A percentile compares a stretch with the other conserved stretches of the same genome.
These are phyloP conservation scores for Casuarina glauca DNA, from an alignment of 306 rosid species.

Conservation along the genomic window DNA sequence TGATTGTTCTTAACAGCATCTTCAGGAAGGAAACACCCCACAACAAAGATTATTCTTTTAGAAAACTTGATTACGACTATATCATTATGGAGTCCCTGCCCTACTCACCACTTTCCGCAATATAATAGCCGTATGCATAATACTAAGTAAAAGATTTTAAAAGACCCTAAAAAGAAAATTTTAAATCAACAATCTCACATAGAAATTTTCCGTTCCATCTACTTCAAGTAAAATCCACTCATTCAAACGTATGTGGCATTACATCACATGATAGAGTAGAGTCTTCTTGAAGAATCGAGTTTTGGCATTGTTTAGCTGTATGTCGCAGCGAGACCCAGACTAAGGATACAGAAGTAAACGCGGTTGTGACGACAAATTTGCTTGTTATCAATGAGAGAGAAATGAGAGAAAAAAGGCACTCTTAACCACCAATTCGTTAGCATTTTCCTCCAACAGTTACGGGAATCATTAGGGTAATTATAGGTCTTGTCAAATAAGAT, in stretches of 20 bases:
- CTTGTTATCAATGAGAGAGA: constrained; percentile 26
- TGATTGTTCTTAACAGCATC: constrained; percentile 45
- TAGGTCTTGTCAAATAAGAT: constrained; percentile 33
- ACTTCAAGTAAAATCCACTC: neutral
- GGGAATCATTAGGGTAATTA: constrained; percentile 42
- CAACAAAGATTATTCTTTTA: constrained; percentile 40
- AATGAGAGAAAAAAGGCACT: constrained; percentile 7
- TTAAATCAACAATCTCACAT: too few species aligned
- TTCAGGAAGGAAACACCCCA: constrained; percentile 35
- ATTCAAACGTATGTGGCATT: neutral
- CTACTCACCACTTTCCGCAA: constrained; percentile 31
- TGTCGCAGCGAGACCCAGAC: neutral
- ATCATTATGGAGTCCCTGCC: constrained; percentile 32
- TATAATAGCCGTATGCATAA: neutral
- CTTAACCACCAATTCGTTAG: constrained; percentile 28
- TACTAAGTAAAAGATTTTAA: too few species aligned
- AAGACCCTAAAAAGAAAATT: too few species aligned
- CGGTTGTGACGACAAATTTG: neutral
- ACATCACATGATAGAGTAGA: too few species aligned
- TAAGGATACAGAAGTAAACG: neutral
- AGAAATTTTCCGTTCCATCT: too few species aligned
- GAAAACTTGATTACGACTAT: constrained; percentile 43
- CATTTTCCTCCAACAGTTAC: constrained; percentile 25
- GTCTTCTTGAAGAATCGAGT: neutral
- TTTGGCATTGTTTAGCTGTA: neutral